Percentiles rank a stretch among this genome's conserved stretches.
phyloP scores from a whole-genome alignment of 257 asterid genomes.

The Nicotiana benthamiana region DNA sequence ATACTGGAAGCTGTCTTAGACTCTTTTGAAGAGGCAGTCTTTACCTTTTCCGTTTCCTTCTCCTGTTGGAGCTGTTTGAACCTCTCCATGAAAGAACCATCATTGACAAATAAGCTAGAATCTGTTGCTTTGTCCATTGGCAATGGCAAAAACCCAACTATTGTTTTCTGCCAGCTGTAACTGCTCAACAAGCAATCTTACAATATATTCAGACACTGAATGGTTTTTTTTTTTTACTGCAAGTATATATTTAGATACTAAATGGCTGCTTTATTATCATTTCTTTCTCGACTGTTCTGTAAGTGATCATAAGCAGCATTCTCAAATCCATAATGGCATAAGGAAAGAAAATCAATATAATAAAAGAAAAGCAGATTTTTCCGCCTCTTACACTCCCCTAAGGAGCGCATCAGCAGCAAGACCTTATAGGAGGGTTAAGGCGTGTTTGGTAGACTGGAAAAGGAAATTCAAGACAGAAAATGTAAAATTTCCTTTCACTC shows the following conservation, averaged over 20 bases:
- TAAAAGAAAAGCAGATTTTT: neutral
- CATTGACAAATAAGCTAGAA: constrained; percentile 70
- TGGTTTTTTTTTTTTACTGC: neutral
- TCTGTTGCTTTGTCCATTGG: constrained; percentile 65
- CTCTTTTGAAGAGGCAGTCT: constrained; percentile 26
- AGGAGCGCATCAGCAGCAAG: neutral
- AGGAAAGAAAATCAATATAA: neutral
- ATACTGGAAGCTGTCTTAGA: constrained; percentile 35
- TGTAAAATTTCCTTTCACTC: neutral
- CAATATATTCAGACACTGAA: constrained; percentile 39
- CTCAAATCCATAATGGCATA: neutral
- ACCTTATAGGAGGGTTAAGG: neutral
- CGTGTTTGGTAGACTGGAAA: neutral
- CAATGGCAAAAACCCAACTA: constrained; percentile 28
- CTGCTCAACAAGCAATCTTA: constrained; percentile 80
- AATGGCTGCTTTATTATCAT: neutral
- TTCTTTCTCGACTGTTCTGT: neutral
- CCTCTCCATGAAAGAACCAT: constrained; percentile 97
- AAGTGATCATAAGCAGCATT: neutral
- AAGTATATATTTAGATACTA: neutral
- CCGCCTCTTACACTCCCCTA: neutral
- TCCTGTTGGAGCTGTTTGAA: constrained; percentile 87
- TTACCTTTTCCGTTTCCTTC: constrained; percentile 42
- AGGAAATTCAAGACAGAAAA: neutral
- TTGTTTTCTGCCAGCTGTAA: constrained; percentile 30